Conservation (phyloP, 2,329 filamentous ascomycete genomes). For the Pestalotiopsis sp. region DNA sequence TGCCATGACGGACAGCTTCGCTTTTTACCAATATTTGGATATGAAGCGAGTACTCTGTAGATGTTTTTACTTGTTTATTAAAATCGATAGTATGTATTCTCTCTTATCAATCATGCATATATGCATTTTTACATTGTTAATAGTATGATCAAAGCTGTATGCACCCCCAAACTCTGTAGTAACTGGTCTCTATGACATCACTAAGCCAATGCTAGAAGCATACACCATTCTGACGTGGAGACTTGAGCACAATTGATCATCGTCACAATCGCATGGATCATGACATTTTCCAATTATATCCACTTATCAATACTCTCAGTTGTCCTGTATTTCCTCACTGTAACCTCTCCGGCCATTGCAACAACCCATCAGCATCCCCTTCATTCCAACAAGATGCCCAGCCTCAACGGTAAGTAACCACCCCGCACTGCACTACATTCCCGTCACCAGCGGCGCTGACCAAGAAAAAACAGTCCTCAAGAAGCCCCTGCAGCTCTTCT, state of each 20-base stretch:
- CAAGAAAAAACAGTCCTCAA: conserved; percentile 49
- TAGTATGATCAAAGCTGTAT: not conserved
- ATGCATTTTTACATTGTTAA: not conserved
- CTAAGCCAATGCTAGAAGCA: not conserved
- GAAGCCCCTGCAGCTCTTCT: conserved; percentile 60
- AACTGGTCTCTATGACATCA: conserved; percentile 10
- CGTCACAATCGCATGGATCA: not conserved
- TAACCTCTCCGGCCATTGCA: not conserved
- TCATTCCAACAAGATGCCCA: not conserved
- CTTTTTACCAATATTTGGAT: too few relatives aligned
- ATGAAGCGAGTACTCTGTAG: too few relatives aligned
- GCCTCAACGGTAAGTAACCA: conserved; percentile 1
- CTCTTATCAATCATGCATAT: not conserved
- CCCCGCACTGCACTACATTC: not conserved
- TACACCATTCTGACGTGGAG: not conserved
- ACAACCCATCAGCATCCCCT: not conserved
- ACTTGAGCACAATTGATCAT: not conserved
- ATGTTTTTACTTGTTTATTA: too few relatives aligned
- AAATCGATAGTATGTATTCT: not conserved
- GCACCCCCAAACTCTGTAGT: not conserved
- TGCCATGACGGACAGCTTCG: too few relatives aligned
- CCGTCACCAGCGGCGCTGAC: not conserved
- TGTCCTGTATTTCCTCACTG: not conserved
- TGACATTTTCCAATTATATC: not conserved
- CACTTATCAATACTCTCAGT: not conserved